Conservation (phyloP, 2,329 filamentous ascomycete genomes). For the Colletotrichum gloeosporioides region DNA sequence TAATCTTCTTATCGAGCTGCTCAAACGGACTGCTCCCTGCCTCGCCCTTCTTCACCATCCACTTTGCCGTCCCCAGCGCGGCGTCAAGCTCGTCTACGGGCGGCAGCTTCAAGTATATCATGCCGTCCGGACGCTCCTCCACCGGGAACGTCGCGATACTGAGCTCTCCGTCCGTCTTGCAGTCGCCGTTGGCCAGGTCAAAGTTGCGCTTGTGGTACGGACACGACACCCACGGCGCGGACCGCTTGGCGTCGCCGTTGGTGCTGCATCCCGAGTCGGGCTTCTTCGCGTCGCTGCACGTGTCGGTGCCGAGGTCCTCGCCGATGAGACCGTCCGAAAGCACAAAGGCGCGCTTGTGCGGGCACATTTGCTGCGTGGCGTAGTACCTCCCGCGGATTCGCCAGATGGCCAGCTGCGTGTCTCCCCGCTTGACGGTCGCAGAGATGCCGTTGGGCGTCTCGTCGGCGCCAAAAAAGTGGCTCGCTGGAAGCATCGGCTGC, state of each 20-base stretch:
- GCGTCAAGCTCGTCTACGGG: conserved; percentile 81
- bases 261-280: conserved; percentile 20
- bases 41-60: conserved; percentile 79
- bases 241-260: conserved; percentile 33
- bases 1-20: conserved; percentile 52
- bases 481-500: conserved; percentile 78
- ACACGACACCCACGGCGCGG: conserved; percentile 79
- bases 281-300: conserved; percentile 41
- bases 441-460: conserved; percentile 74
- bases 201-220: conserved; percentile 92
- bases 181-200: conserved; percentile 74
- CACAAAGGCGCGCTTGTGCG: conserved; percentile 90
- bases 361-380: conserved; percentile 93
- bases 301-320: conserved; percentile 50
- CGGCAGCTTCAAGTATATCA: conserved; percentile 81
- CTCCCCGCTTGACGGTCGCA: conserved; percentile 81
- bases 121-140: conserved; percentile 75
- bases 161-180: conserved; percentile 75
- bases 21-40: conserved; percentile 42
- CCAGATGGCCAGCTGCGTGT: conserved; percentile 89
- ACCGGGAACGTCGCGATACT: conserved; percentile 84
- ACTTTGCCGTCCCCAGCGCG: conserved; percentile 78
- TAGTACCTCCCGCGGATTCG: conserved; percentile 82
- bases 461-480: conserved; percentile 69
- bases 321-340: conserved; percentile 86